Base-by-base conservation (phyloP, 768 basidiomycete species). In the Naganishia onofrii region DNA sequence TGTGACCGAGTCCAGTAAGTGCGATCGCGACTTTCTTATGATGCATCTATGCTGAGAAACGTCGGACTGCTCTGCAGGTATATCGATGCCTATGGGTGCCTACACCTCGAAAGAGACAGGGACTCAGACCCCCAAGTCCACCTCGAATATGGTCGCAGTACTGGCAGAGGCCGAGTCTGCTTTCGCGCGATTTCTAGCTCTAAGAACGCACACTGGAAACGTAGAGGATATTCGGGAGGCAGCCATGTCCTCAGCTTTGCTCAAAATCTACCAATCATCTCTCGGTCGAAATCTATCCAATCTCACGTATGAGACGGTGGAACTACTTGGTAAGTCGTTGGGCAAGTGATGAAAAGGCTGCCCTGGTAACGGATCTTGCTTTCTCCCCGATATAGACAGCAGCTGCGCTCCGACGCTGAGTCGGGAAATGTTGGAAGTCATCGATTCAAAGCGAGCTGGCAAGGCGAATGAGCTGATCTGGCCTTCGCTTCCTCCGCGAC, bases 21-120 rank as follows among this genome's bases (percentile, higher is more conserved):
- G 23, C 74, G 34, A 90, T 82, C 21, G 17, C 17, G 42, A 26
- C 21, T 9, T 15, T 10, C 19, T 0, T 38, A 48, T n/a, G 38
- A 44, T 23, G 36, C 17, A 15, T 31, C 4, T 19, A 15, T 9
- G 23, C 55, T 67, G 44, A 38, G 12, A 31, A n/a, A 13, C 12
- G 29, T 54, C 44, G n/a, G 42, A 26, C 21, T 10, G 21, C 6
- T 26, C 31, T 17, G 56, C 55, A 74, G 69, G 76, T 6, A 56
- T 72, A 96, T 90, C 90, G 28, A 89, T 95, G 71, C 87, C 91
- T 3, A 84, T 93, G 68, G 91, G 92, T 0, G 88, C 91, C 87
- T 88, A 90, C 0, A 86, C 0, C 83, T 84, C 34, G 83, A 84
- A 67, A 81, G 82, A 68, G 79, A 76, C 1, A 73, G 76, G 28